Evolutionary conservation across 495 filamentous ascomycete species (phyloP).

Genomic region (Saxispiralis lemnorum): DNA sequence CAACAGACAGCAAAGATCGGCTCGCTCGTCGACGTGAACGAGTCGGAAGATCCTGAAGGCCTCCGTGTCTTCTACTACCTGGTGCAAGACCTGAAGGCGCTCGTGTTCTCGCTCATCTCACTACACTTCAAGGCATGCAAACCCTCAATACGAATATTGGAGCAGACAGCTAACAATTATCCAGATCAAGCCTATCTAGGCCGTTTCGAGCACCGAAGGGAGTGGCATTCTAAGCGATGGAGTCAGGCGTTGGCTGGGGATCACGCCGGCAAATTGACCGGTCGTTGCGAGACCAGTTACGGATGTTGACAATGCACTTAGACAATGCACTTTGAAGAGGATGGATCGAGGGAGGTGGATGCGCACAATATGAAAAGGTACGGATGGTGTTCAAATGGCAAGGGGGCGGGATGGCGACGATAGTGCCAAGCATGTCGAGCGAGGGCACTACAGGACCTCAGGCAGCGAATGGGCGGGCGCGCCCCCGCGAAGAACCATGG

Average conservation of each 20-base stretch:
- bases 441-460: too few relatives aligned
- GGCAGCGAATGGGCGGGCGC: too few relatives aligned
- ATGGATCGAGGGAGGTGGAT: too few relatives aligned
- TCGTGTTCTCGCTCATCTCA: conserved; percentile 89
- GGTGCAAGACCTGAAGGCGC: conserved; percentile 89
- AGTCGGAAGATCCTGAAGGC: conserved; percentile 89
- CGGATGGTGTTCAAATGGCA: too few relatives aligned
- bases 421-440: too few relatives aligned
- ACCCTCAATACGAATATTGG: not conserved
- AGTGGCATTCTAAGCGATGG: not conserved
- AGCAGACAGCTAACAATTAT: not conserved
- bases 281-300: not conserved
- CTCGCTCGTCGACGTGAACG: conserved; percentile 87
- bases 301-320: too few relatives aligned
- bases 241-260: not conserved
- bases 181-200: conserved; percentile 24
- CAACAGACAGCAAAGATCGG: conserved; percentile 91
- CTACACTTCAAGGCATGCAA: conserved; percentile 79
- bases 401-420: too few relatives aligned
- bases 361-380: too few relatives aligned
- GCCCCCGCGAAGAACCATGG: too few relatives aligned
- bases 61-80: conserved; percentile 99
- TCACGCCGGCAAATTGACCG: not conserved
- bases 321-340: too few relatives aligned
- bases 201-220: not conserved